These are phyloP conservation scores for Chlamydomonas sphaeroides DNA, from an alignment of 139 green algal species.

Conservation along the genomic window DNA sequence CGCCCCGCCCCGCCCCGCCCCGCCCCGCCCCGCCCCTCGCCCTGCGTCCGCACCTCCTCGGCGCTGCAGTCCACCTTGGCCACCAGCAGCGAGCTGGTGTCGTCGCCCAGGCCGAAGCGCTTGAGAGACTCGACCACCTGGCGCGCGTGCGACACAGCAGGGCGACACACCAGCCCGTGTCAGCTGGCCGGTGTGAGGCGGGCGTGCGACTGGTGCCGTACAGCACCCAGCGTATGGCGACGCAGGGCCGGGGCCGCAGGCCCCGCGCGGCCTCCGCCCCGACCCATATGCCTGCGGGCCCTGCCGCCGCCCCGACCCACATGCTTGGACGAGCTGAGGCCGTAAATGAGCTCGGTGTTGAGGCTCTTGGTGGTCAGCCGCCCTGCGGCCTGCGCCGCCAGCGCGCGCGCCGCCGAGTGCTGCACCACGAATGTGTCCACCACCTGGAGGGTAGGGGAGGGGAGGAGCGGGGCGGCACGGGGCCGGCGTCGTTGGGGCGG, in stretches of 20 bases:
- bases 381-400: slow-evolving; percentile 26
- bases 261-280: too few relatives aligned
- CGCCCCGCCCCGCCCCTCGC: too few relatives aligned
- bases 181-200: too few relatives aligned
- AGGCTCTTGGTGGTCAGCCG: slow-evolving; percentile 54
- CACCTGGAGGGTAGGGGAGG: background rate
- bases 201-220: too few relatives aligned
- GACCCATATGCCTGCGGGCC: too few relatives aligned
- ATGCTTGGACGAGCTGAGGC: slow-evolving; percentile 65
- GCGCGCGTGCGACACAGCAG: too few relatives aligned
- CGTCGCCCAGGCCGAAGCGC: slow-evolving; percentile 65
- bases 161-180: too few relatives aligned
- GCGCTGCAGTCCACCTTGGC: slow-evolving; percentile 66
- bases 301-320: slow-evolving; percentile 38
- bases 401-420: slow-evolving; percentile 50
- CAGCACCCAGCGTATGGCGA: too few relatives aligned
- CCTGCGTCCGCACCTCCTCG: slow-evolving; percentile 42
- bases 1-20: too few relatives aligned
- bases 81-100: slow-evolving; percentile 54
- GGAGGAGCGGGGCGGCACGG: too few relatives aligned
- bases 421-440: slow-evolving; percentile 28
- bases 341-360: slow-evolving; percentile 74
- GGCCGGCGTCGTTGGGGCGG: too few relatives aligned
- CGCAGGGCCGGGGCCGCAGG: too few relatives aligned
- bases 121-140: slow-evolving; percentile 70